Evolutionary conservation across 2,329 filamentous ascomycete species (phyloP), one percentile per base, ranked within the genome.

Genomic region (Stagonosporopsis cucurbitacearum): DNA sequence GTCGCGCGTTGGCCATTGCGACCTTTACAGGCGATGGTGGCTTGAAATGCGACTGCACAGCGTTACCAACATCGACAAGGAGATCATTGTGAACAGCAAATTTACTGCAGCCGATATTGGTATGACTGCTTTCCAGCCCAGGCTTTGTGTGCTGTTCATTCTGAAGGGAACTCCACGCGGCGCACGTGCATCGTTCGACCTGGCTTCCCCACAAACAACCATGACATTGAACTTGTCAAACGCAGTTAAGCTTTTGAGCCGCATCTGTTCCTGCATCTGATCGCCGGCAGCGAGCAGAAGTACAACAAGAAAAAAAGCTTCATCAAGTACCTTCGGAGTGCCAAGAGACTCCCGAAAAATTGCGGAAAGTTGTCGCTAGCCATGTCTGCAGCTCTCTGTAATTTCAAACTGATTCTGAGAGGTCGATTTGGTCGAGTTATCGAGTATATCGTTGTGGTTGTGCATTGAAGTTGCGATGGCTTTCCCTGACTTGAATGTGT

Each of bases 261-360:
- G 67, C 70, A 72, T 65, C 47, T 66, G 69, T 71, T 66, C 69
- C 70, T 73, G 68, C 71, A 69, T 62, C 44, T 60, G 70, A 72
- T 71, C 64, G 62, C 58, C 62, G 57, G 64, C 69, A 68, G 65
- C 60, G 60, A 65, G 60, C 54, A 60, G 50, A 58, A 48, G 61
- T 51, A 57, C 59, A 43, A 59, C 32, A 36, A 44, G 52, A 50
- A 55, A 54, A 57, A 61, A 53, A 46, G 49, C 23, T 59, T 30
- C 46, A 63, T 66, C 42, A 54, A 47, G 52, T 37, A 17, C 44
- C 40, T 33, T 33, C 46, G 39, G 47, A 53, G 52, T 50, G 47
- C 44, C 46, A 45, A 45, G 48, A 72, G 67, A 71, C 60, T 63
- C 66, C 66, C 68, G 65, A 72, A 71, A 72, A 64, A 26, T 36